Percentiles rank a stretch among this genome's conserved stretches.
Conservation (phyloP, 495 filamentous ascomycete genomes). For the Penicillium desertorum region DNA sequence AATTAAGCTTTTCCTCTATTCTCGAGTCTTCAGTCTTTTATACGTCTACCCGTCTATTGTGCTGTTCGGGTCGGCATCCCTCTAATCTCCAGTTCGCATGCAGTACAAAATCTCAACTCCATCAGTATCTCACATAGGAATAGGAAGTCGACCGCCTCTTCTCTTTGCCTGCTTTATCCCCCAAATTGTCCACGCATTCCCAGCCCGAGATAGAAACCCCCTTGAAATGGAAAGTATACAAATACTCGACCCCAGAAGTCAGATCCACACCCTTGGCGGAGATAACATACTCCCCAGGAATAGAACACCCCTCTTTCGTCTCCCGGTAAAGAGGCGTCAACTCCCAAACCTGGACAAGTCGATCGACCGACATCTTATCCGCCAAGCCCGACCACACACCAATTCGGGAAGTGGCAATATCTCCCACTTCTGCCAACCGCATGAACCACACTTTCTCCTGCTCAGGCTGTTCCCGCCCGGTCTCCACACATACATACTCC, state of each 20-base stretch:
- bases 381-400: slow-evolving; percentile 10
- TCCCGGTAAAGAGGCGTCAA: slow-evolving; percentile 13
- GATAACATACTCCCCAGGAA: slow-evolving; percentile 21
- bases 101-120: not conserved
- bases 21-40: slow-evolving; percentile 15
- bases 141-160: not conserved
- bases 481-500: slow-evolving; percentile 37
- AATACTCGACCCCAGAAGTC: not conserved
- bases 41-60: slow-evolving; percentile 16
- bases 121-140: not conserved
- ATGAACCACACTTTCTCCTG: slow-evolving; percentile 6
- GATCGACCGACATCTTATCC: not conserved
- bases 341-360: not conserved
- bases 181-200: slow-evolving; percentile 15
- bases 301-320: not conserved
- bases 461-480: not conserved
- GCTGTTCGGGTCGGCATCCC: slow-evolving; percentile 13
- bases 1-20: slow-evolving; percentile 6
- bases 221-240: slow-evolving; percentile 35
- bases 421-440: slow-evolving; percentile 15
- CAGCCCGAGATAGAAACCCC: slow-evolving; percentile 36
- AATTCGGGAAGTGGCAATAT: slow-evolving; percentile 11
- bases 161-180: not conserved
- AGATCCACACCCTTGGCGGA: slow-evolving; percentile 3
- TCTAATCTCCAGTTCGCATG: not conserved